Evolutionary conservation across 1,139 yeast species (phyloP), one percentile per base, ranked within the genome.

Genomic region (Pneumocystis canis): DNA sequence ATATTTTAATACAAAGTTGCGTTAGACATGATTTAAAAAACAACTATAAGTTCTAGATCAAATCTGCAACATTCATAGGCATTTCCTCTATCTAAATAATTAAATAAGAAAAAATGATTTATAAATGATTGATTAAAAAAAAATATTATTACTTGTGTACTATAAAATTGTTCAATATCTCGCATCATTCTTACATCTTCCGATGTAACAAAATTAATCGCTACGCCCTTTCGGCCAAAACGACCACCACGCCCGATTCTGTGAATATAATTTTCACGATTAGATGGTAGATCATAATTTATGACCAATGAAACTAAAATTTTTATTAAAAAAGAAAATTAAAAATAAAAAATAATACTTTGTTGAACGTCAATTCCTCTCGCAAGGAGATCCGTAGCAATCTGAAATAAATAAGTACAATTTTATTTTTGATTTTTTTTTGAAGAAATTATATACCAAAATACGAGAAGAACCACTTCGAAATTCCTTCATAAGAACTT

Each of bases 201-300:
- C 73, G 82, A 83, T 71, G 97, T 89, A 77, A 90, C 95, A 73
- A 92, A 87, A 85, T 92, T 92, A 83, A 92, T 89, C 73, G 98
- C 97, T 76, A 90, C 96, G 85, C 98, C 98, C 85, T 92, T 92
- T 81, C 98, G 86, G 83, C 98, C 98, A 82, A 92, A 92, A 82
- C 98, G 92, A 82, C 98, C 98, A 81, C 96, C 95, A 83, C 98
- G 89, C 84, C 98, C 98, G 74, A 92, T 92, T 85, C 98, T 87
- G 83, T 92, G 98, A 75, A 92, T 89, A 79, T 92, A 92, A 87
- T 92, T 90, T 80, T 92, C 97, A 79, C 89, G 87, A 85, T 90
- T 89, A 74, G 90, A 82, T 73, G 98, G 98, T 78, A 92, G 82
- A 77, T 92, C 98, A 82, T 87, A 92, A 85, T 92, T 92, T 77